Percentiles rank a stretch among this genome's conserved stretches.
Evolutionary conservation across 78 protist genomes (phyloP).

Genomic region (Dictyostelium firmibasis): DNA sequence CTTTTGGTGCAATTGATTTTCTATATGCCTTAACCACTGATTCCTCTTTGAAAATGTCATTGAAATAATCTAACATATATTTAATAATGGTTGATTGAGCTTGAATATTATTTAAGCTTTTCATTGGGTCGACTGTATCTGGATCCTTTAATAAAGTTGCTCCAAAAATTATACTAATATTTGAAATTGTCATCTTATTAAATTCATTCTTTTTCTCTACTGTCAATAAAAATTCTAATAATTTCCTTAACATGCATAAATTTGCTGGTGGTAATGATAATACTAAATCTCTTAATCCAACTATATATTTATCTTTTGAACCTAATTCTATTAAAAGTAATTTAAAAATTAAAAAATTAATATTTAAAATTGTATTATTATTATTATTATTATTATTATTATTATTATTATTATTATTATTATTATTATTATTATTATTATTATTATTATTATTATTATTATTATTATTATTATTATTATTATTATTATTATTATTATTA

Average conservation of each 20-base stretch:
- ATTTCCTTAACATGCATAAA: slow-evolving; percentile 50
- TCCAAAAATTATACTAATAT: slow-evolving; percentile 62
- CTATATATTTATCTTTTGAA: slow-evolving; percentile 1
- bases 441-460: neutral
- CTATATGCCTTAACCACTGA: slow-evolving; percentile 17
- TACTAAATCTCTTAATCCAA: slow-evolving; percentile 27
- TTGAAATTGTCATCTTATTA: slow-evolving; percentile 60
- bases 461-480: neutral
- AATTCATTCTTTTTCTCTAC: slow-evolving; percentile 32
- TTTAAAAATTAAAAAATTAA: neutral
- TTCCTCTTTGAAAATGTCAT: slow-evolving; percentile 1
- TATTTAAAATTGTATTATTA: too few relatives aligned
- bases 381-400: too few relatives aligned
- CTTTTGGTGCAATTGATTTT: slow-evolving; percentile 22
- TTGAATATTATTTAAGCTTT: slow-evolving; percentile 18
- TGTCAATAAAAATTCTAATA: slow-evolving; percentile 25
- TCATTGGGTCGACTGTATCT: slow-evolving; percentile 38
- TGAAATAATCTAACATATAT: slow-evolving; percentile 27
- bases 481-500: neutral
- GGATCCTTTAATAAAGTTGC: slow-evolving; percentile 57
- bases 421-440: neutral
- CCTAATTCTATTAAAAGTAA: neutral
- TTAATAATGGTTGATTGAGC: slow-evolving; percentile 40
- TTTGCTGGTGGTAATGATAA: slow-evolving; percentile 68
- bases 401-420: neutral